A percentile compares a stretch with the other conserved stretches of the same genome.
phyloP scores from a whole-genome alignment of 495 filamentous ascomycete genomes.

The Podospora fimiseda region DNA sequence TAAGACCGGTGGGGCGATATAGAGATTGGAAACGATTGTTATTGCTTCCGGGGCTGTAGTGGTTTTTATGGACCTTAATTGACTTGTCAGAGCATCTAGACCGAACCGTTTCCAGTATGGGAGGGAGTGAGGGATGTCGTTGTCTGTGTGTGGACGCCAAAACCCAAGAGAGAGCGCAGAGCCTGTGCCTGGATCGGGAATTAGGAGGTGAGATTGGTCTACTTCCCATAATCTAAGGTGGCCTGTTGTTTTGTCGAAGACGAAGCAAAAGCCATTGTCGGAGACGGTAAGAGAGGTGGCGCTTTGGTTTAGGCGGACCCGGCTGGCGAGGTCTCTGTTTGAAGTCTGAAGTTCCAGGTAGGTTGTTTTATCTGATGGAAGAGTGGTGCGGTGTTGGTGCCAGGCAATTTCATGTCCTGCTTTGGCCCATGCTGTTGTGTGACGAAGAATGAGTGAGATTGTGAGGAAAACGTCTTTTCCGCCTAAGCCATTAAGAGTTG shows the following conservation, averaged over 20 bases:
- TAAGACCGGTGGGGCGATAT: constrained; percentile 45
- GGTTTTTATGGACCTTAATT: constrained; percentile 35
- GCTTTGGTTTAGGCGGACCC: no score
- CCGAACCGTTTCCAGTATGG: constrained; percentile 36
- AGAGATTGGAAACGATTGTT: constrained; percentile 29
- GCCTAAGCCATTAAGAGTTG: no score
- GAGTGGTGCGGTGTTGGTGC: constrained; percentile 19
- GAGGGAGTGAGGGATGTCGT: constrained; percentile 42
- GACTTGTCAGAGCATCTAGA: constrained; percentile 31
- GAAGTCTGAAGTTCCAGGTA: no score
- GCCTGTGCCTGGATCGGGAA: constrained; percentile 36
- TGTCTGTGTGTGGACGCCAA: constrained; percentile 51
- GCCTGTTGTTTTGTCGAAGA: constrained; percentile 37
- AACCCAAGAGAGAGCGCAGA: constrained; percentile 31
- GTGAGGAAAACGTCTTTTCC: constrained; percentile 18
- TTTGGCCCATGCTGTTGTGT: constrained; percentile 17
- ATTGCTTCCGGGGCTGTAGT: constrained; percentile 26
- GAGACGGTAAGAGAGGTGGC: constrained; percentile 2
- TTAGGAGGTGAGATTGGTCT: constrained; percentile 8
- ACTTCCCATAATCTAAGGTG: constrained; percentile 32
- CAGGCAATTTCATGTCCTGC: constrained; percentile 25
- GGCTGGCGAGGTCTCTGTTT: no score
- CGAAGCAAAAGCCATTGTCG: constrained; percentile 21
- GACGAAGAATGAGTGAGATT: constrained; percentile 14
- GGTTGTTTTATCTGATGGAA: no score